Evolutionary conservation across 2,329 filamentous ascomycete species (phyloP), one percentile per base, ranked within the genome.

Genomic region (Blumeriella jaapii): DNA sequence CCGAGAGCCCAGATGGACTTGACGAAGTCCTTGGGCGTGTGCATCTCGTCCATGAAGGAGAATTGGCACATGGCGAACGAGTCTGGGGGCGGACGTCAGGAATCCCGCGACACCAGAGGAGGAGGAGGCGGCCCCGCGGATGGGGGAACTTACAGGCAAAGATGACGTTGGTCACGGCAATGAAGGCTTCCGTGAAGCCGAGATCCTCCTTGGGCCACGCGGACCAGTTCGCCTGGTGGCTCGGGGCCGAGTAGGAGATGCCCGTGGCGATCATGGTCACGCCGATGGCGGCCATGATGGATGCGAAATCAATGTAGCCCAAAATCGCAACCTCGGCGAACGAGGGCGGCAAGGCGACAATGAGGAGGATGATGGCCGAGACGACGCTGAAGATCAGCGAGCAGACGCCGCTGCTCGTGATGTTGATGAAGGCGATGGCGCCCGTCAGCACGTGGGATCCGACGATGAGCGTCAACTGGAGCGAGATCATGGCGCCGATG

Each of bases 381-480:
- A 69, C 54, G 6, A 70, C 54, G 6, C 62, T 65, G 47, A 69
- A 77, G 1, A 68, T 58, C 40, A 77, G 65, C 1, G 69, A 68
- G 52, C 72, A 78, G 2, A 63, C 60, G 1, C 58, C 64, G 48
- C 72, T 64, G 4, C 62, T 53, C 1, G 69, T 74, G 34, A 78
- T 55, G 3, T 63, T 67, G 41, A 72, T 71, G 55, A 76, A 63
- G 38, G 70, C 70, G 42, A 76, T 69, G n/a, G 61, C 63, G 49
- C 74, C 75, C 0, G 70, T 73, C 39, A 77, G 58, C 18, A 76
- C 57, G 51, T 79, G 75, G 18, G 69, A 71, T 11, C 65, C 70
- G 61, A 75, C 71, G 45, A 74, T 62, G 55, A 78, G 76, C n/a
- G 76, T 54, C 11, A 77, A 56, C 45, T 76, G 66, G 14, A 76